phyloP scores from a whole-genome alignment of 73 alveolate genomes.

The Tetrahymena borealis region DNA sequence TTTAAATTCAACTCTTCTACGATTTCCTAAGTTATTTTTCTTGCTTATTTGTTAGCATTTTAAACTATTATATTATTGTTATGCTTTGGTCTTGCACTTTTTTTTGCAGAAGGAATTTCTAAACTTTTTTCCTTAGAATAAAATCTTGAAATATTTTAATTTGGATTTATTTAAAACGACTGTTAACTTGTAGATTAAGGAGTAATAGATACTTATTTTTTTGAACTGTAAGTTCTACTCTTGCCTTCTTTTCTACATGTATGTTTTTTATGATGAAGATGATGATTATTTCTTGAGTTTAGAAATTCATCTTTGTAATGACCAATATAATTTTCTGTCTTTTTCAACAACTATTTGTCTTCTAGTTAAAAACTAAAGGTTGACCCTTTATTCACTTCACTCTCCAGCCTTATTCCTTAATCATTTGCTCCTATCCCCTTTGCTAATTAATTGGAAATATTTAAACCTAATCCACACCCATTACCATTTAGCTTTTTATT shows the following conservation, averaged over 20 bases:
- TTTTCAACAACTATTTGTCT: not conserved
- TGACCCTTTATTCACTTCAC: not conserved
- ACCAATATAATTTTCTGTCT: not conserved
- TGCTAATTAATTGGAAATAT: not conserved
- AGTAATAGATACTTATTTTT: not conserved
- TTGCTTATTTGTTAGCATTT: too few relatives aligned
- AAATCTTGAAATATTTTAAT: not conserved
- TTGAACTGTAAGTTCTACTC: not conserved
- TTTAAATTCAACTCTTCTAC: too few relatives aligned
- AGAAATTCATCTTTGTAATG: not conserved
- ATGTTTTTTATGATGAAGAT: not conserved
- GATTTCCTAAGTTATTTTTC: too few relatives aligned
- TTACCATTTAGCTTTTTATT: not conserved
- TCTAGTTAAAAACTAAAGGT: not conserved
- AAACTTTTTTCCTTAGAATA: not conserved
- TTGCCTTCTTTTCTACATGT: not conserved
- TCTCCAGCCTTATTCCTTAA: not conserved
- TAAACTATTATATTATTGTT: not conserved
- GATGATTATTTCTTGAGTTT: not conserved
- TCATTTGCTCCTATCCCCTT: not conserved
- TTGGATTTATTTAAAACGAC: not conserved
- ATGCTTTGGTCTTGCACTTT: not conserved
- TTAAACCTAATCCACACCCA: not conserved
- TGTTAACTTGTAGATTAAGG: not conserved
- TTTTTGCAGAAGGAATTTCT: not conserved